Conservation (phyloP, 257 asterid genomes). For the Solanum virginianum region DNA sequence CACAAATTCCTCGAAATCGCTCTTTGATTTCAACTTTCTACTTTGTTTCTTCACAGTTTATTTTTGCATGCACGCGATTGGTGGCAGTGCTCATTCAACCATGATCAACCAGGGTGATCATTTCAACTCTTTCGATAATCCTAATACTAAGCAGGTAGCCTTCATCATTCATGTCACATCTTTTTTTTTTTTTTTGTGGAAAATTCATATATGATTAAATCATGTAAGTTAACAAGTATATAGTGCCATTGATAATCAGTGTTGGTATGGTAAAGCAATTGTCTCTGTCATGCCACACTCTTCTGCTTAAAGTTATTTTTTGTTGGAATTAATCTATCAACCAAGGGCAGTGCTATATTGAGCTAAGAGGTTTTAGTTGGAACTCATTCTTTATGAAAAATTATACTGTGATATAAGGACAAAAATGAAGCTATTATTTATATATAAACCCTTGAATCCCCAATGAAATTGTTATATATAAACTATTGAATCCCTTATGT, state of each 20-base stretch:
- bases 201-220: background rate
- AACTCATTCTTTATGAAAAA: background rate
- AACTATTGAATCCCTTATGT: background rate
- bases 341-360: background rate
- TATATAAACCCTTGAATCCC: too few species aligned
- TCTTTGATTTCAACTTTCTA: too few species aligned
- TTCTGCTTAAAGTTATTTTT: background rate
- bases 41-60: too few species aligned
- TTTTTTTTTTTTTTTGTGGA: too few species aligned
- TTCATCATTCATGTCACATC: background rate
- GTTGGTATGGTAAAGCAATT: background rate
- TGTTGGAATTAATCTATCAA: background rate
- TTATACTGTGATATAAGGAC: background rate
- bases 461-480: too few species aligned
- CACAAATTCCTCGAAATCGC: too few species aligned
- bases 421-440: too few species aligned
- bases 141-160: constrained; percentile 32
- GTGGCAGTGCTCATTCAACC: constrained; percentile 49
- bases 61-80: constrained; percentile 59
- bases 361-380: background rate
- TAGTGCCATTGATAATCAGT: background rate
- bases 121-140: constrained; percentile 32
- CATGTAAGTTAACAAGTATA: background rate
- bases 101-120: constrained; percentile 59
- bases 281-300: background rate